phyloP scores from a whole-genome alignment of 768 basidiomycete genomes.

The Leccinum ochraceum region DNA sequence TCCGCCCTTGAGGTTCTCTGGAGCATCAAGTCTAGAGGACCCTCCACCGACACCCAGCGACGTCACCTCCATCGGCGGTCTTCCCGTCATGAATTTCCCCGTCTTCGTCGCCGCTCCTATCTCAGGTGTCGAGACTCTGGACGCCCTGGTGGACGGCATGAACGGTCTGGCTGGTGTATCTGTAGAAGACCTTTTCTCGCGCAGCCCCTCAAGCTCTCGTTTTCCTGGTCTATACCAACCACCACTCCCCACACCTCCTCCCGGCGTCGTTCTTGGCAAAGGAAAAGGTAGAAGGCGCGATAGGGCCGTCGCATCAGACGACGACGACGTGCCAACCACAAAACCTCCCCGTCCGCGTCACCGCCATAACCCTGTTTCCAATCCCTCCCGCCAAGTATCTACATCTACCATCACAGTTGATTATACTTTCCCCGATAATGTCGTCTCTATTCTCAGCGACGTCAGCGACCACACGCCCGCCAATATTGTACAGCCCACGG shows the following conservation, averaged over 20 bases:
- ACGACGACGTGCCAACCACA: constrained; percentile 42
- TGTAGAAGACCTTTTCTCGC: constrained; percentile 55
- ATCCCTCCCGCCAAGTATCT: constrained; percentile 29
- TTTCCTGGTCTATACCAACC: constrained; percentile 72
- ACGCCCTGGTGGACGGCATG: constrained; percentile 89
- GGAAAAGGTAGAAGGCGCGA: constrained; percentile 33
- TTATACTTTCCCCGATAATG: constrained; percentile 20
- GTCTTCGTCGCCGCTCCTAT: constrained; percentile 76
- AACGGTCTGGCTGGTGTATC: constrained; percentile 79
- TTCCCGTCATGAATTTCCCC: constrained; percentile 48
- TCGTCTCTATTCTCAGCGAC: constrained; percentile 11
- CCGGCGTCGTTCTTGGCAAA: constrained; percentile 69
- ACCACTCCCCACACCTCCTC: constrained; percentile 81
- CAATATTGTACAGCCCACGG: constrained; percentile 22
- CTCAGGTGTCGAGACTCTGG: constrained; percentile 82
- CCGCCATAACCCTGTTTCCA: constrained; percentile 20
- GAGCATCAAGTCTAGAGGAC: constrained; percentile 72
- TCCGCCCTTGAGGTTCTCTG: constrained; percentile 62
- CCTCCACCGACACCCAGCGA: constrained; percentile 72
- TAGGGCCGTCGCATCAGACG: constrained; percentile 46
- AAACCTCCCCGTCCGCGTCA: constrained; percentile 23
- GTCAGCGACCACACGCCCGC: constrained; percentile 10
- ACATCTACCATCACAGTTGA: constrained; percentile 34
- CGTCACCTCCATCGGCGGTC: constrained; percentile 25
- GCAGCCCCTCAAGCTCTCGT: constrained; percentile 47